Conservation (phyloP, 176 grass and related monocot genomes). For the Triticum aestivum region IWGSC_CS_RefSeq_v2.1 NC_057811.1:398757435-398757934, state of each 20-base stretch:
- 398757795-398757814: constrained; percentile 75
- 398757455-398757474: neutral
- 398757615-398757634: neutral
- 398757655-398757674: neutral
- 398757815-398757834: constrained; percentile 86
- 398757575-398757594: constrained; percentile 48
- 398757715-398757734: constrained; percentile 54
- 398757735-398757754: constrained; percentile 46
- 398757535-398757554: constrained; percentile 7
- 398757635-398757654: constrained; percentile 2
- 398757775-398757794: constrained; percentile 68
- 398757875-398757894: neutral
- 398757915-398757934: neutral
- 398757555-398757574: constrained; percentile 45
- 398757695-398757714: constrained; percentile 42
- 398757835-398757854: constrained; percentile 32
- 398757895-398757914: constrained; percentile 9
- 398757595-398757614: constrained; percentile 21
- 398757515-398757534: constrained; percentile 5
- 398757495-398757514: neutral
- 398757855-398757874: neutral
- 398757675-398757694: neutral
- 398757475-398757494: neutral
- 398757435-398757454: neutral
- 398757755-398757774: constrained; percentile 81